Base-by-base conservation (phyloP, 2,329 filamentous ascomycete species). In the Talaromyces amestolkiae region DNA sequence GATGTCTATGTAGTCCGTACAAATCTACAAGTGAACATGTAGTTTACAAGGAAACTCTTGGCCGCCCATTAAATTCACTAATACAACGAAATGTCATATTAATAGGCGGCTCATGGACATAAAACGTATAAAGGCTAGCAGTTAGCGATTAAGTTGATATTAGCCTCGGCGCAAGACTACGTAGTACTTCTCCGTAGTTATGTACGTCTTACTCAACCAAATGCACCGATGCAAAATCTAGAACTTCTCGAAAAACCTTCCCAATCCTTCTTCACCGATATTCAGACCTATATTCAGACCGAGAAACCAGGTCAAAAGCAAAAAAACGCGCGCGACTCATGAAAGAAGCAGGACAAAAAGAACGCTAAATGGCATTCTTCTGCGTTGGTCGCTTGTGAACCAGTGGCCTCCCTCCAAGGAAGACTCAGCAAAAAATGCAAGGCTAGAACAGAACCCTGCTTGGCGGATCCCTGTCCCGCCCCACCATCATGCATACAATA, bases 361-460 rank as follows among this genome's bases (percentile, higher is more conserved):
- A 63, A 63, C 37, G 51, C 47, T 63, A 63, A 43, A 45, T 59
- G 17, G 27, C 39, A 43, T 59, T 59, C 37, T 31, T 63, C 61
- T 63, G 61, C 51, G 61, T 27, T 63, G 61, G 61, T 63, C 49
- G 13, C 61, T 58, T 58, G 49, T 63, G 51, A 58, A 56, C 61
- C 61, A 63, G 53, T 63, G 31, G 53, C 39, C 61, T 58, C 61
- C 61, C 61, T 27, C 60, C 59, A 47, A 22, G 3, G 19, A 43
- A 41, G 35, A 39, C 19, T 35, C 54, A 41, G 39, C 39, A 31
- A 56, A 22, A 53, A 33, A 22, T n/a, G 51, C 51, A 58, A 59
- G 56, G 22, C 56, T 59, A 59, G 56, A 59, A 43, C 56, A 59
- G 54, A 59, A 59, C 56, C 56, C 56, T 59, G 56, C 56, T 59